Evolutionary conservation across 2,329 filamentous ascomycete species (phyloP), one percentile per base, ranked within the genome.

Genomic region (Alternaria sp.): DNA sequence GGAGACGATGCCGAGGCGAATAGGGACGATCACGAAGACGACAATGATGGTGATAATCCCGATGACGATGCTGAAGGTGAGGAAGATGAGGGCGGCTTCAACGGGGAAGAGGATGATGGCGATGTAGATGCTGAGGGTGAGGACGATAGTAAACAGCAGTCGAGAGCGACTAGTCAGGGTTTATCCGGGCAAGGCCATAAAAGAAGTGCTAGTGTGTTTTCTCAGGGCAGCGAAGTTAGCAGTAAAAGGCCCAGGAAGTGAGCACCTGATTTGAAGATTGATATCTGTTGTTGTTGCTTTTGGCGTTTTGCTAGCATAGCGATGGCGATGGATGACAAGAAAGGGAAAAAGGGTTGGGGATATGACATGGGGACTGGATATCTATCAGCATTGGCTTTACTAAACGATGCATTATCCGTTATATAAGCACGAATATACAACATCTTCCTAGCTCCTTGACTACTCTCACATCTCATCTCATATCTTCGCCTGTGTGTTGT

Each of bases 201-300:
- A 80, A 85, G 92, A 58, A 95, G 92, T 73, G 91, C 91, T 1
- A 96, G 92, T 75, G 91, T 93, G 31, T 76, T 96, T 52, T 94
- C 91, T 74, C 81, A 83, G 51, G 68, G 61, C 37, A 78, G 76
- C 58, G 66, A 60, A 49, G 62, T 67, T 62, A 74, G 73, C 54
- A 65, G 57, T 28, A 78, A 77, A 63, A 63, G 76, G 58, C 65
- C 56, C 51, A 71, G 69, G 65, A 76, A 74, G 61, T 76, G 63
- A 46, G 36, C n/a, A 24, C 34, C 34, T 17, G 33, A 48, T 5
- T 14, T 2, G 13, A 23, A 11, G 28, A 14, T 36, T 39, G 44
- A 29, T 23, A 11, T 26, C 6, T 45, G 17, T 21, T 28, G n/a
- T 40, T 13, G 39, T 17, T 17, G n/a, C 33, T 29, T 33, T 13